Base-by-base conservation (phyloP, 2,329 filamentous ascomycete species). In the Pleoardoris graminearum region DNA sequence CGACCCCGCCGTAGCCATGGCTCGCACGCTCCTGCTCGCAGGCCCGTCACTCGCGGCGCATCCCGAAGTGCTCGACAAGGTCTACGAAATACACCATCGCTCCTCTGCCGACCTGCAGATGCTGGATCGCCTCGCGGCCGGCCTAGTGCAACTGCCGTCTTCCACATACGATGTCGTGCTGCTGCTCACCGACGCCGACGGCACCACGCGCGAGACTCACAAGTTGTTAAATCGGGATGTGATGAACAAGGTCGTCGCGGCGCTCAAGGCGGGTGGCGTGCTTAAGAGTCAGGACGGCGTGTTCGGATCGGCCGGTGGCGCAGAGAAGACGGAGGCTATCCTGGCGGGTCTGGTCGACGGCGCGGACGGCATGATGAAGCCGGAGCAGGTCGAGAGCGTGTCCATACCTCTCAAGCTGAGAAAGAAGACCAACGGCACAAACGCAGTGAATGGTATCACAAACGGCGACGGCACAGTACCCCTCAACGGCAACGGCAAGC, bases 41-140 rank as follows among this genome's bases (percentile, higher is more conserved):
- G 93, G 94, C 48, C 92, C 94, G 11, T 96, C 91, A 21, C 84
- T 97, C 65, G 88, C 94, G 61, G 85, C 90, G 50, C 88, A 96
- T 75, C 90, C 92, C 62, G 87, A 90, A 61, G 85, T 85, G 65
- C 82, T 97, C 60, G 83, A 85, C 59, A 78, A 79, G 61, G 80
- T 94, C 57, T 84, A 96, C 66, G 80, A 85, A 53, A 79, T 85
- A 51, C 86, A 90, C 77, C 86, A 94, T 73, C 87, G 91, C 69
- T 78, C 82, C 58, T 79, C 82, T 39, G 93, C 91, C 57, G 94
- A 99, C 70, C 81, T 99, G 48, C 94, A 97, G 75, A 99, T 99
- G 94, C 88, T 99, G 56, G 94, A 99, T 77, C 90, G 94, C 46
- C 83, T 99, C 35, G 85, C 89, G 1, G 84, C 89, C 30, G 91